phyloP scores from a whole-genome alignment of 768 basidiomycete species.

The Calocera cornea region DNA sequence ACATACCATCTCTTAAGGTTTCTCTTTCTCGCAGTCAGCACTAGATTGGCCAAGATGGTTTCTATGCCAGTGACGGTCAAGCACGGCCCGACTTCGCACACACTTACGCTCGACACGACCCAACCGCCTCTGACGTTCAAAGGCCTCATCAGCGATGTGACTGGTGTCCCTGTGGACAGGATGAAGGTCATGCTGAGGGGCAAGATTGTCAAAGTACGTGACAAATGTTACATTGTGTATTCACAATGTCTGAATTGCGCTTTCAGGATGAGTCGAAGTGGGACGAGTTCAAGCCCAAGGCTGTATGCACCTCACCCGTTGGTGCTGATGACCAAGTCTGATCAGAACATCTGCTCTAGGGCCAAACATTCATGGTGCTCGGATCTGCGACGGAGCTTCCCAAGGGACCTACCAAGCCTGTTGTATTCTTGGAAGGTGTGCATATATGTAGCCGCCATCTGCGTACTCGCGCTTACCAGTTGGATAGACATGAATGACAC shows the following conservation, averaged over 20 bases:
- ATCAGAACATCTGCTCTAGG: slow-evolving; percentile 39
- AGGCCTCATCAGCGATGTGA: slow-evolving; percentile 61
- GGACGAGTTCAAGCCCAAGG: slow-evolving; percentile 71
- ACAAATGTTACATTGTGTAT: background rate
- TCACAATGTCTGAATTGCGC: background rate
- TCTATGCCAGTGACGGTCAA: slow-evolving; percentile 57
- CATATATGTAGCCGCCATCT: background rate
- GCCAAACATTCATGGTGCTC: slow-evolving; percentile 84
- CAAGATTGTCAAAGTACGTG: slow-evolving; percentile 64
- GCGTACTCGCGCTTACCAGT: slow-evolving; percentile 12
- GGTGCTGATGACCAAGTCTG: background rate
- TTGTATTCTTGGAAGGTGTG: slow-evolving; percentile 75
- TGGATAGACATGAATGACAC: slow-evolving; percentile 74
- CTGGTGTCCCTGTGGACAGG: slow-evolving; percentile 76
- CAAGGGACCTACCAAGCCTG: slow-evolving; percentile 63
- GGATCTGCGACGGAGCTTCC: slow-evolving; percentile 88
- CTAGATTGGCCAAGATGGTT: slow-evolving; percentile 7
- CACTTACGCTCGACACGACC: slow-evolving; percentile 59
- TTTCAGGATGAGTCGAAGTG: slow-evolving; percentile 73
- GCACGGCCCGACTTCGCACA: slow-evolving; percentile 70
- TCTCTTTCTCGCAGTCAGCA: background rate
- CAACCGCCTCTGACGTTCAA: slow-evolving; percentile 64
- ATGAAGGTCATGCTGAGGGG: slow-evolving; percentile 98
- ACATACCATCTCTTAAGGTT: background rate
- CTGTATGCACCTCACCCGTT: slow-evolving; percentile 35